phyloP scores from a whole-genome alignment of 257 asterid species.

The Phtheirospermum japonicum region DNA sequence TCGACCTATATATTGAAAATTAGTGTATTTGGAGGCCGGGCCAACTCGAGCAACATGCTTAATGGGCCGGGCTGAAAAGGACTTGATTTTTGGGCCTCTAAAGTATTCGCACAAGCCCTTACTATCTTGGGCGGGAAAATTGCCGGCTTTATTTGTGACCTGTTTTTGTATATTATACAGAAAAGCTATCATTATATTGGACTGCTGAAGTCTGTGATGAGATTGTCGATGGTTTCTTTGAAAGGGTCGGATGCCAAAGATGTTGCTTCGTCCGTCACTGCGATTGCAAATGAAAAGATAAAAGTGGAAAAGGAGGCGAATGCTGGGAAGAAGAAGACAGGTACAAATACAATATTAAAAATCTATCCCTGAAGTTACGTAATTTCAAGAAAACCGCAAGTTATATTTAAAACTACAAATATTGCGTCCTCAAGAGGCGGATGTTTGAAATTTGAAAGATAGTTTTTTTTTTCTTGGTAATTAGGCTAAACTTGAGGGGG shows the following conservation, averaged over 20 bases:
- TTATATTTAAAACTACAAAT: neutral
- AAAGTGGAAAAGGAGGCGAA: conserved; percentile 92
- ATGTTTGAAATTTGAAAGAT: neutral
- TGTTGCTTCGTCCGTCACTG: conserved; percentile 80
- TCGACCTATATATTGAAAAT: no score
- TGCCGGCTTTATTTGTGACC: conserved; percentile 5
- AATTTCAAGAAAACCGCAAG: neutral
- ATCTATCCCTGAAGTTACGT: neutral
- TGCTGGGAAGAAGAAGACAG: conserved; percentile 89
- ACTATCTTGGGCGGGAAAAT: no score
- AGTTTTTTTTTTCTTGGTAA: no score
- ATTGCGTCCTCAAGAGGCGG: no score
- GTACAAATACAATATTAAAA: conserved; percentile 32
- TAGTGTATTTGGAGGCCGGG: no score
- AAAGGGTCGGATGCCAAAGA: conserved; percentile 95
- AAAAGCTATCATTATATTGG: conserved; percentile 90
- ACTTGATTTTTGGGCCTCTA: no score
- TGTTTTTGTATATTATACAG: conserved; percentile 39
- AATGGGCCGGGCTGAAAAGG: no score
- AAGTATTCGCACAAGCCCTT: no score
- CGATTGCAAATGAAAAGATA: conserved; percentile 92
- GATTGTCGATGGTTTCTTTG: conserved; percentile 71
- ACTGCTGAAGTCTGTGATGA: conserved; percentile 79
- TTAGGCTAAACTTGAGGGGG: no score
- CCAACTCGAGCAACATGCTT: no score